These are phyloP conservation scores for Diaporthe eres DNA, from an alignment of 2,329 filamentous ascomycete genomes.

Conservation along the genomic window DNA sequence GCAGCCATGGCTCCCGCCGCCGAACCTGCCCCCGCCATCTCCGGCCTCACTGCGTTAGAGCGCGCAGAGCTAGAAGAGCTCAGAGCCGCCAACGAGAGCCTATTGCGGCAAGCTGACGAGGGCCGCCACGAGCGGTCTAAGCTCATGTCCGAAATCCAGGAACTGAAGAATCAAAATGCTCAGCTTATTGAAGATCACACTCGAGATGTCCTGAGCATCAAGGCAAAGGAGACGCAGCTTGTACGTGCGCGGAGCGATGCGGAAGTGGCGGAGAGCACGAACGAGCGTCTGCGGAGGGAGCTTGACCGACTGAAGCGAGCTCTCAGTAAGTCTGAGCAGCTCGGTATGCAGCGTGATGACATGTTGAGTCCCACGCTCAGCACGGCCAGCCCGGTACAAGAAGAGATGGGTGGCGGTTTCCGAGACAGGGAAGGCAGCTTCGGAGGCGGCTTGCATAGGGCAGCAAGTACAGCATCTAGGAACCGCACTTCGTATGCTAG, in stretches of 20 bases:
- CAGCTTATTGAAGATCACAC: slow-evolving; percentile 98
- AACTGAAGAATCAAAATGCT: slow-evolving; percentile 97
- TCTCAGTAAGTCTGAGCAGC: slow-evolving; percentile 72
- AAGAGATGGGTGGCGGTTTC: slow-evolving; percentile 65
- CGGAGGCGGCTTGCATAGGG: slow-evolving; percentile 34
- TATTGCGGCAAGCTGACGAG: slow-evolving; percentile 83
- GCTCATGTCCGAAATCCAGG: slow-evolving; percentile 88
- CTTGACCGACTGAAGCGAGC: slow-evolving; percentile 95
- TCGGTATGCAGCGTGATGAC: slow-evolving; percentile 47
- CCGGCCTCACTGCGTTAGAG: slow-evolving; percentile 83
- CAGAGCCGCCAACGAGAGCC: slow-evolving; percentile 83
- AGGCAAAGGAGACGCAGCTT: slow-evolving; percentile 97
- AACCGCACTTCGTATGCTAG: slow-evolving; percentile 76
- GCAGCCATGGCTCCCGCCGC: slow-evolving; percentile 63
- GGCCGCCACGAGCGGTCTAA: slow-evolving; percentile 85
- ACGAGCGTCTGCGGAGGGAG: slow-evolving; percentile 87
- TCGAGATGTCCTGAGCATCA: slow-evolving; percentile 93
- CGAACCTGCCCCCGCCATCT: slow-evolving; percentile 69
- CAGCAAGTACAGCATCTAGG: slow-evolving; percentile 47
- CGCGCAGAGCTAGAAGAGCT: slow-evolving; percentile 94
- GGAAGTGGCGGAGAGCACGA: slow-evolving; percentile 88
- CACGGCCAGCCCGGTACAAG: slow-evolving; percentile 66
- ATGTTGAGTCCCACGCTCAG: slow-evolving; percentile 45
- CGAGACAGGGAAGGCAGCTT: slow-evolving; percentile 35
- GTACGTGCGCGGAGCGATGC: slow-evolving; percentile 92